Evolutionary conservation across 192 early-diverging fungal genomes (phyloP).

Genomic region (Endogone sp.): DNA sequence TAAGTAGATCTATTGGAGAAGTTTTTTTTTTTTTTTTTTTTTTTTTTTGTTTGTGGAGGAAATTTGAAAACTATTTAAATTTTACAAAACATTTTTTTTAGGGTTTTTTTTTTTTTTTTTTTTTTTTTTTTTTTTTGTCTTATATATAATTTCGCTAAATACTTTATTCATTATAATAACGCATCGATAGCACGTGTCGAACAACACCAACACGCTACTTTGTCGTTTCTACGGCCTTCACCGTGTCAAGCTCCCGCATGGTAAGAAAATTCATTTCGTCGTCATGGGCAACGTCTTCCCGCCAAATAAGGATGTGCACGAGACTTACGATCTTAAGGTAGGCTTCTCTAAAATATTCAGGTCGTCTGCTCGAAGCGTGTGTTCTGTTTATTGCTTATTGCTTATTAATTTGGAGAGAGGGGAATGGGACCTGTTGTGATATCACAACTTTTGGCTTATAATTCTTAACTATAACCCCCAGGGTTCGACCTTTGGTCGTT

Average conservation of each 20-base stretch:
- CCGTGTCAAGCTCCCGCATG: conserved; percentile 91
- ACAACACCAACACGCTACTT: conserved; percentile 89
- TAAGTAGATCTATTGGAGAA: neutral
- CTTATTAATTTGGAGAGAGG: too few relatives aligned
- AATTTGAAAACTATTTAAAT: too few relatives aligned
- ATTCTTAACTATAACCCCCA: too few relatives aligned
- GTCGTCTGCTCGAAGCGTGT: too few relatives aligned
- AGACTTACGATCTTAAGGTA: conserved; percentile 92
- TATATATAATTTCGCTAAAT: conserved; percentile 2
- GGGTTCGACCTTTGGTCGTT: conserved; percentile 86
- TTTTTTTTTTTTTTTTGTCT: too few relatives aligned
- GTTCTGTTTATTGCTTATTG: neutral
- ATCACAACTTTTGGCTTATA: too few relatives aligned
- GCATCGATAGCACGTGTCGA: conserved; percentile 62
- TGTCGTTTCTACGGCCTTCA: conserved; percentile 95
- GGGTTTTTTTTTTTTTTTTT: neutral
- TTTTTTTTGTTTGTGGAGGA: too few relatives aligned
- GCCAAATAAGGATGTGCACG: conserved; percentile 94
- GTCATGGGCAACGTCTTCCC: conserved; percentile 99
- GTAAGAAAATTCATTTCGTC: conserved; percentile 96
- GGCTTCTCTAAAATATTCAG: neutral
- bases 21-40: neutral
- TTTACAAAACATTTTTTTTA: neutral
- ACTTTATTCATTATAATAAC: neutral
- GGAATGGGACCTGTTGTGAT: too few relatives aligned